A percentile compares a stretch with the other conserved stretches of the same genome.
phyloP scores from a whole-genome alignment of 768 basidiomycete genomes.

The Cystofilobasidium capitatum region DNA sequence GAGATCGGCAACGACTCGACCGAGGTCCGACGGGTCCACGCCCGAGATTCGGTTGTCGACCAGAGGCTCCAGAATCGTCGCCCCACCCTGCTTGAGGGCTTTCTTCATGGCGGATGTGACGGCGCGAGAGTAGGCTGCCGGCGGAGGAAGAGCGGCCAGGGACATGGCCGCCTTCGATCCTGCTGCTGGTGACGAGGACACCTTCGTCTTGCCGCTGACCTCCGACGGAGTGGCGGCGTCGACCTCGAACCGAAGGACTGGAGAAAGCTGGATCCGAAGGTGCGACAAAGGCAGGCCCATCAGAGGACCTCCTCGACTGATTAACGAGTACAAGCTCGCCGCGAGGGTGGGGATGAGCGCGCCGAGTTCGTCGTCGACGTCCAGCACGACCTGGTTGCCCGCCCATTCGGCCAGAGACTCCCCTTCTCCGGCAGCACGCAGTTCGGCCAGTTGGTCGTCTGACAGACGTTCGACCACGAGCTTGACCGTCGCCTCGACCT shows the following conservation, averaged over 20 bases:
- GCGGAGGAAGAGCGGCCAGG: conserved; percentile 40
- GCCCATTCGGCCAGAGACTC: conserved; percentile 48
- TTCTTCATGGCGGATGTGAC: conserved; percentile 52
- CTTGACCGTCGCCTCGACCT: conserved; percentile 46
- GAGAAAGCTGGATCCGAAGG: conserved; percentile 50
- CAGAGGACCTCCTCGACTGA: conserved; percentile 65
- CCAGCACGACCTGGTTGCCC: conserved; percentile 58
- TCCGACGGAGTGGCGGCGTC: not conserved
- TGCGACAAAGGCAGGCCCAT: conserved; percentile 62
- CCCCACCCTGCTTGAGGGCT: conserved; percentile 52
- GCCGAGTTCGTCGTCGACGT: conserved; percentile 46
- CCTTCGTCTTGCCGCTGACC: not conserved
- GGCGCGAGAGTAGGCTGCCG: conserved; percentile 56
- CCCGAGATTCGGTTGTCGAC: conserved; percentile 61
- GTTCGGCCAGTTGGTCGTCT: conserved; percentile 5
- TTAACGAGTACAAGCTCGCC: conserved; percentile 37
- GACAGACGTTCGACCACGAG: conserved; percentile 43
- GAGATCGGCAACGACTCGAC: conserved; percentile 73
- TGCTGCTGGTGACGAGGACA: not conserved
- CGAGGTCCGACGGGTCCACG: conserved; percentile 57
- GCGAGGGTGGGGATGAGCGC: conserved; percentile 26
- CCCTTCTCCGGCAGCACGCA: conserved; percentile 7
- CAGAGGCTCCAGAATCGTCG: conserved; percentile 70
- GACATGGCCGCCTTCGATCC: not conserved
- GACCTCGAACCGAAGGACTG: conserved; percentile 44